phyloP scores from a whole-genome alignment of 2,329 filamentous ascomycete species.

The Pestalotiopsis sp. region DNA sequence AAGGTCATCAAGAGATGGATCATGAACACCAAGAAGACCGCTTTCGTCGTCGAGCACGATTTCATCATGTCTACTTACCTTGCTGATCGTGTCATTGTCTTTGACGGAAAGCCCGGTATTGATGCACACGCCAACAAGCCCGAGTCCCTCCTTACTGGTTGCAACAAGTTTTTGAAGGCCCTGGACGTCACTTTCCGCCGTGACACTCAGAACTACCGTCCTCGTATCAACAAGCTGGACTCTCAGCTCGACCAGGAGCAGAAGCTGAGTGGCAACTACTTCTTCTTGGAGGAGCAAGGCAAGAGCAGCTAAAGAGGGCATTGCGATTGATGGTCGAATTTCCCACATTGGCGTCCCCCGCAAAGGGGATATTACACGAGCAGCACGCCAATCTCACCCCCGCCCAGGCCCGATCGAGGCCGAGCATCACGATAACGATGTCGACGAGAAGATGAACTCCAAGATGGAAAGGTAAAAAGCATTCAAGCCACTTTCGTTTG shows the following conservation, averaged over 20 bases:
- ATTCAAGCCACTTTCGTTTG: not conserved
- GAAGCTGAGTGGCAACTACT: conserved; percentile 87
- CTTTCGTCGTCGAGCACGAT: conserved; percentile 90
- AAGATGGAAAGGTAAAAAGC: not conserved
- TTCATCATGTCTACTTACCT: conserved; percentile 71
- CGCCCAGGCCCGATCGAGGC: not conserved
- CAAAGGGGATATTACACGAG: not conserved
- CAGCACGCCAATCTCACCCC: not conserved
- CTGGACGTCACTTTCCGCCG: conserved; percentile 98
- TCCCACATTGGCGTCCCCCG: not conserved
- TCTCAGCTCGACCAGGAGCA: conserved; percentile 98
- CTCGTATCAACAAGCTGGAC: conserved; percentile 96
- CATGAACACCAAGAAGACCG: conserved; percentile 99
- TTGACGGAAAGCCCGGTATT: conserved; percentile 90
- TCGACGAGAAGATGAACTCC: not conserved
- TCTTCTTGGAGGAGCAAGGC: not conserved
- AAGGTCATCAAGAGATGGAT: conserved; percentile 99
- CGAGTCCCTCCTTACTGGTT: conserved; percentile 90
- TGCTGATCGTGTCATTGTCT: conserved; percentile 96
- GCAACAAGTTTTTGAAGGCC: conserved; percentile 96
- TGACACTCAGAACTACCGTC: conserved; percentile 92
- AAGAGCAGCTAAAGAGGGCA: not conserved
- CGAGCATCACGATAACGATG: not conserved
- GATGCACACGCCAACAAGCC: conserved; percentile 86
- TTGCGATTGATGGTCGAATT: not conserved